phyloP scores from a whole-genome alignment of 805 yeast species.

The Henningerozyma blattae region DNA sequence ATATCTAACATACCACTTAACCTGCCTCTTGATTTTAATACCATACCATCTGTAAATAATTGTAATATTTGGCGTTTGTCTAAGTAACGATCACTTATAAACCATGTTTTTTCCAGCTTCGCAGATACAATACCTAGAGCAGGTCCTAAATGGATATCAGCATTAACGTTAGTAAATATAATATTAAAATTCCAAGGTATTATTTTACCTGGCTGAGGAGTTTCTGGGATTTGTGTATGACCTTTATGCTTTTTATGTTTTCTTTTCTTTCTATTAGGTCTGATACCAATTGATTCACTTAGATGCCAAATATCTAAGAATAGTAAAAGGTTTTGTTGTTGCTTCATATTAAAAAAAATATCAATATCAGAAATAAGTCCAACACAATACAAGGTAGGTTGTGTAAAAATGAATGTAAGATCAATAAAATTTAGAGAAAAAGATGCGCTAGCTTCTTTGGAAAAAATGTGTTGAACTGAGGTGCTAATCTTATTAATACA shows the following conservation, averaged over 20 bases:
- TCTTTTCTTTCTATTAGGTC: conserved; percentile 5
- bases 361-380: conserved; percentile 43
- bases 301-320: conserved; percentile 80
- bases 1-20: conserved; percentile 57
- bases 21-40: conserved; percentile 58
- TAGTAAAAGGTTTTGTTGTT: conserved; percentile 73
- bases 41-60: conserved; percentile 41
- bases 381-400: conserved; percentile 34
- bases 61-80: conserved; percentile 63
- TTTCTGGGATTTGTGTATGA: neutral
- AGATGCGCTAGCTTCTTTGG: conserved; percentile 79
- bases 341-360: conserved; percentile 65
- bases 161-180: conserved; percentile 37
- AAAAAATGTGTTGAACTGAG: conserved; percentile 78
- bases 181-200: conserved; percentile 66
- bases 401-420: conserved; percentile 36
- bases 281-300: conserved; percentile 19
- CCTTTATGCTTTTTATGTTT: conserved; percentile 1
- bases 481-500: conserved; percentile 48
- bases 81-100: conserved; percentile 50
- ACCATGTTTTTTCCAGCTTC: conserved; percentile 50
- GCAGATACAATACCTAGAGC: conserved; percentile 60
- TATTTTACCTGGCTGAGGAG: conserved; percentile 21
- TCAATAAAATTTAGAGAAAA: conserved; percentile 36
- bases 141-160: conserved; percentile 69